Evolutionary conservation across 169 alveolate genomes (phyloP), one percentile per base, ranked within the genome.

Genomic region (Cryptosporidium andersoni): DNA sequence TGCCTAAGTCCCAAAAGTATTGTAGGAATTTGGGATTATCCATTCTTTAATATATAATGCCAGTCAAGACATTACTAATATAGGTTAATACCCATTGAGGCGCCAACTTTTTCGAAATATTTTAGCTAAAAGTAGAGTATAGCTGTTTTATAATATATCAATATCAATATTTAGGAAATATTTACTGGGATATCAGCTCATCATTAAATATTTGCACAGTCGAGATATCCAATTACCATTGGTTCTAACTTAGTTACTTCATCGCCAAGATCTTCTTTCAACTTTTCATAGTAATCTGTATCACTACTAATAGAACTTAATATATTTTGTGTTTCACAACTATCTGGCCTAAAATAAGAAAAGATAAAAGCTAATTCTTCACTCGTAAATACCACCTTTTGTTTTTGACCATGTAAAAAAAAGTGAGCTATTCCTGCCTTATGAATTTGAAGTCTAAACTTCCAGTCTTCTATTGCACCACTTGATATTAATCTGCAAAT

Each of bases 1-100:
- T 74, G 6, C 85, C 85, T 43, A 74, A 74, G 45, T 74, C 85
- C 85, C 85, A 74, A 42, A 74, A 74, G n/a, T 74, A 74, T 16
- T 74, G 85, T 64, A 74, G 55, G 55, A 74, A 74, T 11, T 74
- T 64, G 51, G 85, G 85, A 62, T 55, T 74, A 74, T 74, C 85
- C 85, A 74, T 74, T 74, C 48, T 74, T 49, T 25, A n/a, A 43
- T 60, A 45, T 68, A 42, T 36, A 14, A 58, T 45, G 9, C 67
- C 55, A 58, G 85, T 74, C 85, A 74, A 74, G 85, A 74, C 85
- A 42, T 43, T 58, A 74, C 85, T 60, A 51, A 60, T n/a, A 14
- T 16, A 60, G 4, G 45, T 9, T 49, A 49, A 9, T 9, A 49
- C 12, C 8, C 7, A 42, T 34, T 16, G 4, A n/a, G 1, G 65